phyloP scores from a whole-genome alignment of 805 yeast genomes.

The Spathaspora arborariae region DNA sequence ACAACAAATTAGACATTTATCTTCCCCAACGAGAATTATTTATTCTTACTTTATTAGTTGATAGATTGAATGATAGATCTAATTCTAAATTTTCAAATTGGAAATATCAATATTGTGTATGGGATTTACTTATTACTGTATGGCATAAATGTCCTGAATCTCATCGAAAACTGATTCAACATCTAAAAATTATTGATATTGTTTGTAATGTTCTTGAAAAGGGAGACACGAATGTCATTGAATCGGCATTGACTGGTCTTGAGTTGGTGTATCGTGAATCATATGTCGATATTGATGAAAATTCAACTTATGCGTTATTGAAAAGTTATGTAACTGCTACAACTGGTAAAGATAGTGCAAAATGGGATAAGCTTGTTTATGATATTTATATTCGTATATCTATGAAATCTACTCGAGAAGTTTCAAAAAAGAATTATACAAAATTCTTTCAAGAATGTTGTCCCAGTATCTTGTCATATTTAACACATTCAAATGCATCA shows the following conservation, averaged over 20 bases:
- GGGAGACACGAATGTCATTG: constrained; percentile 10
- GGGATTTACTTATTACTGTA: constrained; percentile 46
- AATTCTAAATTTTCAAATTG: constrained; percentile 31
- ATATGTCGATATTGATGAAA: constrained; percentile 33
- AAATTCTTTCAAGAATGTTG: constrained; percentile 24
- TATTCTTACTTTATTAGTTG: constrained; percentile 56
- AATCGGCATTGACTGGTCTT: constrained; percentile 5
- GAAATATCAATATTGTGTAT: constrained; percentile 39
- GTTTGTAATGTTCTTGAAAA: constrained; percentile 10
- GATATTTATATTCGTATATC: constrained; percentile 21
- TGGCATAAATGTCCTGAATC: constrained; percentile 31
- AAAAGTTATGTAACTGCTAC: constrained; percentile 12
- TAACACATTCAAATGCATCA: not conserved
- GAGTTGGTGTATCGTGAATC: constrained; percentile 16
- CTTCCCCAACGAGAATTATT: constrained; percentile 57
- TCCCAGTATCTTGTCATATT: constrained; percentile 13
- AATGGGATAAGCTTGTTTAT: constrained; percentile 24
- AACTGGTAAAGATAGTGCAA: not conserved
- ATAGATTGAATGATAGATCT: constrained; percentile 54
- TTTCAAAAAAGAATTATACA: constrained; percentile 26
- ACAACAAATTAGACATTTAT: constrained; percentile 29
- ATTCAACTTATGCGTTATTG: constrained; percentile 22
- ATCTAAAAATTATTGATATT: constrained; percentile 33
- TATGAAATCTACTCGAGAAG: constrained; percentile 17
- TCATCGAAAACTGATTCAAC: constrained; percentile 27